Evolutionary conservation across 177 flowering plant genomes (phyloP), one percentile per base, ranked within the genome.

Genomic region (Vitis hybrid): DNA sequence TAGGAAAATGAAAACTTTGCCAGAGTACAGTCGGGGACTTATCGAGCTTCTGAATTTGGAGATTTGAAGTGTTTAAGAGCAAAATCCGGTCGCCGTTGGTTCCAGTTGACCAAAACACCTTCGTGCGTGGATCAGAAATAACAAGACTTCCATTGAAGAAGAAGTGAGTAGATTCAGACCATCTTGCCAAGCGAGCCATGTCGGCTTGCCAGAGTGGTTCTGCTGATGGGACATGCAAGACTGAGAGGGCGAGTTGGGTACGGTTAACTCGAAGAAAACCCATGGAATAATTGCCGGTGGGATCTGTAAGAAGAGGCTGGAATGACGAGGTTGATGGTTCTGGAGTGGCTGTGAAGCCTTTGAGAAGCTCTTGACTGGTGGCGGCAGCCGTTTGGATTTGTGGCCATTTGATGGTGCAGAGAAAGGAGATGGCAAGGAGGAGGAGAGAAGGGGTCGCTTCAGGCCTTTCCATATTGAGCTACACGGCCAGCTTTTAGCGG

Each of bases 1-100:
- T 62, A n/a, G 98, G 98, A 72, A 77, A 87, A 34, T 89, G 80
- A 68, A 91, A 96, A 79, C 98, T 93, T 67, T 91, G 87, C 99
- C 99, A 96, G 1, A 83, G 64, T n/a, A 84, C 77, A 7, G 78
- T 45, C 15, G 21, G 49, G 21, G 76, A 6, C 7, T 56, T 32
- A 19, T 30, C 79, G 0, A 10, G 1, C 14, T 66, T 77, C 11
- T 75, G 81, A 2, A 93, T 65, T 64, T 81, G 86, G 11, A 96
- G 85, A 73, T 93, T 88, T 0, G 96, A 87, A 18, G 71, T 74
- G 79, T 81, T 79, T 72, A 82, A 80, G 56, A 96, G 87, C 26
- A 74, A 69, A 14, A 87, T 79, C 13, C 79, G 76, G 64, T 82
- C 84, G 6, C 91, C 96, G n/a, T 73, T 45, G 1, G 85, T 78